A percentile compares a stretch with the other conserved stretches of the same genome.
Evolutionary conservation across 2,329 filamentous ascomycete species (phyloP).

Genomic region (Ramularia collo-cygni): DNA sequence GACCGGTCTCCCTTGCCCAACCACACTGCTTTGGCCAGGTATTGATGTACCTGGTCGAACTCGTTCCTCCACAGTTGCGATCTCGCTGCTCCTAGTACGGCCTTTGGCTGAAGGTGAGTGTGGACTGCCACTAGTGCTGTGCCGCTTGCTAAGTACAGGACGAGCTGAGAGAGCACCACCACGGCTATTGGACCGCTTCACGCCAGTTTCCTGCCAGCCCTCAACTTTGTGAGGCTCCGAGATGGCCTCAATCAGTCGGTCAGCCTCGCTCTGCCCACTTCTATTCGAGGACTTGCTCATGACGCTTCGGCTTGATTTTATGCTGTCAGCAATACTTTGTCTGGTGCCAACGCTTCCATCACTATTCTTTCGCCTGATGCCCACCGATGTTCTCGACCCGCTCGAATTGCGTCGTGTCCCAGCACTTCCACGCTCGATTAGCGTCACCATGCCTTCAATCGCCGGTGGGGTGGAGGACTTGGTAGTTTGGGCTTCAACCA

Average conservation of each 20-base stretch:
- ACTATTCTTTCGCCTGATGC: conserved; percentile 25
- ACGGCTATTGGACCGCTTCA: conserved; percentile 17
- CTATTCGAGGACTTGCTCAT: conserved; percentile 24
- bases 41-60: conserved; percentile 39
- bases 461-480: not conserved
- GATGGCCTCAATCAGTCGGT: conserved; percentile 65
- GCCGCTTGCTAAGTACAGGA: conserved; percentile 23
- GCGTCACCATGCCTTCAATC: conserved; percentile 49
- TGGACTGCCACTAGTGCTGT: conserved; percentile 17
- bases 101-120: conserved; percentile 5
- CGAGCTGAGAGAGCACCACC: conserved; percentile 11
- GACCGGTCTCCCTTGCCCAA: conserved; percentile 37
- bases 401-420: conserved; percentile 14
- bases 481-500: conserved; percentile 4
- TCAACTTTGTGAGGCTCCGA: conserved; percentile 47
- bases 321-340: conserved; percentile 41
- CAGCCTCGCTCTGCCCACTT: conserved; percentile 56
- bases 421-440: conserved; percentile 47
- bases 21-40: conserved; percentile 35
- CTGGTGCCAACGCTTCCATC: conserved; percentile 46
- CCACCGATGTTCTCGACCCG: conserved; percentile 2
- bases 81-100: conserved; percentile 20
- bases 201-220: conserved; percentile 20
- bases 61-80: conserved; percentile 14
- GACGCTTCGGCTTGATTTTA: conserved; percentile 32